These are phyloP conservation scores for Botrytis tulipae DNA, from an alignment of 2,329 filamentous ascomycete species.

Conservation along the genomic window DNA sequence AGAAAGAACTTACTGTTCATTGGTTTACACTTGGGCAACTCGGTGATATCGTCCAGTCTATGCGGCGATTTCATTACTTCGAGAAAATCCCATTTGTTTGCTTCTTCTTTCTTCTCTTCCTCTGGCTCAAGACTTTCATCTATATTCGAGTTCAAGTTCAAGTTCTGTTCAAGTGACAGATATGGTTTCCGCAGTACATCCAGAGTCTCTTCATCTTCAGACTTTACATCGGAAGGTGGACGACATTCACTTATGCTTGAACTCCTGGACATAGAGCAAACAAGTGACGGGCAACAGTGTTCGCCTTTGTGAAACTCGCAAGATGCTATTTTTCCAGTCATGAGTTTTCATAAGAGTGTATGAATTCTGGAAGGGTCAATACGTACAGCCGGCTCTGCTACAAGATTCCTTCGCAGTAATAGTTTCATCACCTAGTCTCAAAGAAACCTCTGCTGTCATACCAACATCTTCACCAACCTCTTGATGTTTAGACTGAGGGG, in stretches of 20 bases:
- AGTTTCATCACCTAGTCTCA: background rate
- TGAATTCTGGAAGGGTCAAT: background rate
- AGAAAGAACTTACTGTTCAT: background rate
- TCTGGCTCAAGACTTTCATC: background rate
- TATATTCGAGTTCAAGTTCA: background rate
- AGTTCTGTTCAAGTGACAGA: background rate
- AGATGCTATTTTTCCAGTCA: background rate
- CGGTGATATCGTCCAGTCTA: constrained; percentile 10
- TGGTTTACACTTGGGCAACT: constrained; percentile 1
- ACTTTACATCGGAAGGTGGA: background rate
- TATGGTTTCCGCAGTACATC: background rate
- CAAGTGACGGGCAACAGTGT: constrained; percentile 2
- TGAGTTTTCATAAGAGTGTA: background rate
- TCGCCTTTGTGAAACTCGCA: background rate
- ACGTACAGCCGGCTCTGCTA: background rate
- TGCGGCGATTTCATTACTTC: background rate
- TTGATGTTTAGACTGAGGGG: background rate
- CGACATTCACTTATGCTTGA: background rate
- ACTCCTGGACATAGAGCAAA: background rate
- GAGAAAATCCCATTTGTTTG: background rate
- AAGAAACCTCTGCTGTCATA: background rate
- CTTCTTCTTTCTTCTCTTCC: background rate
- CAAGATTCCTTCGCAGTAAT: background rate
- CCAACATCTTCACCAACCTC: background rate
- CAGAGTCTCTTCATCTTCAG: background rate